Evolutionary conservation across 2,329 filamentous ascomycete species (phyloP), one percentile per base, ranked within the genome.

Genomic region (Exophiala sideris): DNA sequence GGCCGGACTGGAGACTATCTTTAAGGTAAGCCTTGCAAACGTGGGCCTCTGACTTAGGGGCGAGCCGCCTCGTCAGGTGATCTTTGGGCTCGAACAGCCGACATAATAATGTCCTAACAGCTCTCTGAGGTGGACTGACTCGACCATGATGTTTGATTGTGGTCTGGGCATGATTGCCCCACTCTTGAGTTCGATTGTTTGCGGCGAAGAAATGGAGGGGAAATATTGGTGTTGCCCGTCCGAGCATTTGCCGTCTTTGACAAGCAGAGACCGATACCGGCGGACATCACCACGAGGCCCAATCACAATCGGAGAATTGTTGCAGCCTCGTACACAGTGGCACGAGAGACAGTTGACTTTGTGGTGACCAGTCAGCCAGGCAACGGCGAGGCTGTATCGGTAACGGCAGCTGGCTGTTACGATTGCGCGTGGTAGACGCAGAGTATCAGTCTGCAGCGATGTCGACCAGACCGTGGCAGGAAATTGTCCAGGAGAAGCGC

Each of bases 401-500:
- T 9, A 12, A 41, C 18, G 14, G 38, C n/a, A 39, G 6, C 29
- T 14, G 14, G 45, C 20, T 34, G 9, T 12, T 33, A 10, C 21
- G 16, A 11, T 45, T 12, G 42, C n/a, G 10, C 29, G 29, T 16
- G 29, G 20, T 18, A 16, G 33, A 20, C 38, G 14, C 44, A 12
- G 38, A 3, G 8, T 20, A 20, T n/a, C 39, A 41, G 24, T 8
- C 24, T 4, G 24, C 39, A 45, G 8, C 8, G 14, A 48, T 50
- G 50, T 46, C 42, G 16, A 32, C 20, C 20, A 36, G 20, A 46
- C 21, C 62, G 7, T 71, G 69, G 70, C 51, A 67, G 49, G 59
- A 68, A 1, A 66, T 62, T 11, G 67, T 68, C 12, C 58, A 61
- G 10, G 38, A 62, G 38, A 72, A 72, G 57, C 60, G 63, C 5